Conservation (phyloP, 768 basidiomycete species). For the Strobilomyces dryophilus region DNA sequence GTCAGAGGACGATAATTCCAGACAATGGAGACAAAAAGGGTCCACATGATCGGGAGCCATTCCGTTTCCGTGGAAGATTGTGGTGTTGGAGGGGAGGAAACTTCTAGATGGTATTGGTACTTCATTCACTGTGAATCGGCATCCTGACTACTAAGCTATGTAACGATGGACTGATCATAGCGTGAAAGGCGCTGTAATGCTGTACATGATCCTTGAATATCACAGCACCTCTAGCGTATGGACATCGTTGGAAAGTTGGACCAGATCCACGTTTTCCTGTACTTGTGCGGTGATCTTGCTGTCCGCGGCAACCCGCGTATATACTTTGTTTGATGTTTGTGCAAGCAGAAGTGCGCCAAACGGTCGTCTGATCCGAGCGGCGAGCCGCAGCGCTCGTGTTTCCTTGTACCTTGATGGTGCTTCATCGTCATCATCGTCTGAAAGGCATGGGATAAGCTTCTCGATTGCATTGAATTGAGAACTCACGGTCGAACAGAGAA, state of each 20-base stretch:
- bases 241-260: background rate
- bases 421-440: background rate
- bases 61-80: no score
- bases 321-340: background rate
- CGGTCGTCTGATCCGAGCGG: background rate
- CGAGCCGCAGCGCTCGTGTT: background rate
- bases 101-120: no score
- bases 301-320: background rate
- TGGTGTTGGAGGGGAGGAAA: no score
- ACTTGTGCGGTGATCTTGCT: background rate
- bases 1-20: no score
- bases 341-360: background rate
- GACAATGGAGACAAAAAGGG: no score
- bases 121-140: no score
- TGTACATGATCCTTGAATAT: background rate
- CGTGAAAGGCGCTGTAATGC: no score
- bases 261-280: background rate
- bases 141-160: no score
- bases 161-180: no score
- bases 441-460: background rate
- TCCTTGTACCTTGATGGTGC: background rate
- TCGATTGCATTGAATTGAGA: background rate
- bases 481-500: background rate
- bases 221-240: background rate
- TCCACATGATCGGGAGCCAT: no score